Evolutionary conservation across 805 yeast species (phyloP), one percentile per base, ranked within the genome.

Genomic region (Sugiyamaella valdiviana): DNA sequence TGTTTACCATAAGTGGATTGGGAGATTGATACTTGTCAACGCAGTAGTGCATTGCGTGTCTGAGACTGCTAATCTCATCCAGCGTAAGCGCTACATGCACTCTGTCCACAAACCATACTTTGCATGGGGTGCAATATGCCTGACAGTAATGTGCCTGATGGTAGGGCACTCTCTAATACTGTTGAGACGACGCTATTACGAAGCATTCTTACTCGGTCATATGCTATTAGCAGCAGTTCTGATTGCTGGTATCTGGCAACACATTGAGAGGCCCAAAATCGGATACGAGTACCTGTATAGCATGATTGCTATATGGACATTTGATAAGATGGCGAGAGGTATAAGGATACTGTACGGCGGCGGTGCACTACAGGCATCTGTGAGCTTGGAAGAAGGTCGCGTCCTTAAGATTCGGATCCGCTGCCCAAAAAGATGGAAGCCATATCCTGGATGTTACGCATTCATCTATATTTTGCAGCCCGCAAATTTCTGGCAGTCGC

Each of bases 221-320:
- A 75, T 83, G 42, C 48, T 74, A 0, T 59, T 83, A 40, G 89
- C 79, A 2, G 63, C 72, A 4, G 51, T 72, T 4, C 80, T 82
- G 61, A 67, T 81, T 42, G 70, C 70, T 10, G 75, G 77, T 44
- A 73, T 77, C 46, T 83, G 80, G 77, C 67, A 69, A 29, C 95
- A 86, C 63, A 71, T 80, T 60, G 63, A 50, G 20, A 49, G 44
- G 42, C 24, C 57, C 57, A 67, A 71, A 45, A 76, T 75, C 1
- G 45, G 22, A 14, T 76, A 77, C 73, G 75, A 71, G 50, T 78
- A 74, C 66, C 57, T 75, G 17, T 79, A 76, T 49, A 75, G 79
- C 4, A 60, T 81, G 6, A 72, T 78, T 50, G 81, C 78, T 0
- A 69, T 87, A 6, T 88, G 95, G 95, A 73, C 69, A 1, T 71